phyloP scores from a whole-genome alignment of 2,329 filamentous ascomycete genomes.

The Cytospora piceae region DNA sequence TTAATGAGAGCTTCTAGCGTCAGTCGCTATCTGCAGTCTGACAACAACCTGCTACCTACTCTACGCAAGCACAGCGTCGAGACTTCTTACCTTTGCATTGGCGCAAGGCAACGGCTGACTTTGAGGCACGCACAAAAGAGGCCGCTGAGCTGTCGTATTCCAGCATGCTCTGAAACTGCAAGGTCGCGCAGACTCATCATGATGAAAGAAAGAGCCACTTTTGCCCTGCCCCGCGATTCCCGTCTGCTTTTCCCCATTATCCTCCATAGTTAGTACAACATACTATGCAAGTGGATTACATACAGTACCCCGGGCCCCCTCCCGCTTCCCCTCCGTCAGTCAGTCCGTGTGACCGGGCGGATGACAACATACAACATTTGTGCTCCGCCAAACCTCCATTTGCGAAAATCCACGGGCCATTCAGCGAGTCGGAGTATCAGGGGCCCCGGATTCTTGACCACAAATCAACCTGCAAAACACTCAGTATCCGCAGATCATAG shows the following conservation, averaged over 20 bases:
- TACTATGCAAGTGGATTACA: slow-evolving; percentile 5
- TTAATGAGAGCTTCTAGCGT: slow-evolving; percentile 16
- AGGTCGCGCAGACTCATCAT: slow-evolving; percentile 19
- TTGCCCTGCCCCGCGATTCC: slow-evolving; percentile 6
- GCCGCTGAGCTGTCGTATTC: neutral
- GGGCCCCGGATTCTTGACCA: slow-evolving; percentile 17
- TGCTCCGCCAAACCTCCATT: slow-evolving; percentile 20
- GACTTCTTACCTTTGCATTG: slow-evolving; percentile 12
- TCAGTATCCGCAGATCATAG: slow-evolving; percentile 12
- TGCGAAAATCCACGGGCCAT: slow-evolving; percentile 9
- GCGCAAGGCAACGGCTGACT: slow-evolving; percentile 14
- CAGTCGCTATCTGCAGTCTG: slow-evolving; percentile 13
- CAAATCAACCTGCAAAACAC: slow-evolving; percentile 20
- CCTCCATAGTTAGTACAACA: neutral
- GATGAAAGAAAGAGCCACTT: neutral
- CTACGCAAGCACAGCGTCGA: neutral
- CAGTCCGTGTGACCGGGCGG: slow-evolving; percentile 21
- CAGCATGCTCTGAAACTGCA: slow-evolving; percentile 13
- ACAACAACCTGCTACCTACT: slow-evolving; percentile 18
- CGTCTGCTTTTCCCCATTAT: neutral
- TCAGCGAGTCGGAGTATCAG: slow-evolving; percentile 11
- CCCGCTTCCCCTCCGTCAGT: slow-evolving; percentile 15
- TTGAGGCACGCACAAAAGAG: slow-evolving; percentile 7
- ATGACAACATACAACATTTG: slow-evolving; percentile 14
- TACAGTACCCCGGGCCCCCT: slow-evolving; percentile 21